phyloP scores from a whole-genome alignment of 164 flowering plant species.

The Akebia trifoliata region DNA sequence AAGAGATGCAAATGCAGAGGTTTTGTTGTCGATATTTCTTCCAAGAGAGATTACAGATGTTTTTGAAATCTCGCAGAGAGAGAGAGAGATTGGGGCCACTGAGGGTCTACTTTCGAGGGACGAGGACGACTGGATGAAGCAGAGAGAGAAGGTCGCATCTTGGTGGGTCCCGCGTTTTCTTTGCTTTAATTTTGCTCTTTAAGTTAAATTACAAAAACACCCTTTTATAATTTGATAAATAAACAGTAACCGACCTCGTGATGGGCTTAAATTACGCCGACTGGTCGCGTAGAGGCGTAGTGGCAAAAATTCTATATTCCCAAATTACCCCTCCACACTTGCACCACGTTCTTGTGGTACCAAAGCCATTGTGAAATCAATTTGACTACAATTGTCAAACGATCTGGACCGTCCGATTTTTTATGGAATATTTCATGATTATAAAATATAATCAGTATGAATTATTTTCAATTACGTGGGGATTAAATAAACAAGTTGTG shows the following conservation, averaged over 20 bases:
- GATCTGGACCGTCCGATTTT: too few relatives aligned
- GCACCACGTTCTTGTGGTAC: background rate
- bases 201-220: background rate
- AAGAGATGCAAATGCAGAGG: background rate
- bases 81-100: background rate
- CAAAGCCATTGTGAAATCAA: background rate
- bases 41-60: background rate
- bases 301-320: background rate
- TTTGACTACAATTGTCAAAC: too few relatives aligned
- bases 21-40: background rate
- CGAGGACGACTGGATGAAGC: background rate
- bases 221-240: background rate
- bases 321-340: background rate
- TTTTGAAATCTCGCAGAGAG: constrained; percentile 9
- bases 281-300: background rate
- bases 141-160: background rate
- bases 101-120: background rate
- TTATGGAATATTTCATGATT: too few relatives aligned
- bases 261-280: constrained; percentile 14
- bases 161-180: constrained; percentile 12
- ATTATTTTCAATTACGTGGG: too few relatives aligned
- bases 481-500: too few relatives aligned
- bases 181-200: background rate
- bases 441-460: too few relatives aligned
- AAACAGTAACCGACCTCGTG: constrained; percentile 1